Evolutionary conservation across 345 rosid species (phyloP), one percentile per base, ranked within the genome.

Genomic region (Clausena lansium): DNA sequence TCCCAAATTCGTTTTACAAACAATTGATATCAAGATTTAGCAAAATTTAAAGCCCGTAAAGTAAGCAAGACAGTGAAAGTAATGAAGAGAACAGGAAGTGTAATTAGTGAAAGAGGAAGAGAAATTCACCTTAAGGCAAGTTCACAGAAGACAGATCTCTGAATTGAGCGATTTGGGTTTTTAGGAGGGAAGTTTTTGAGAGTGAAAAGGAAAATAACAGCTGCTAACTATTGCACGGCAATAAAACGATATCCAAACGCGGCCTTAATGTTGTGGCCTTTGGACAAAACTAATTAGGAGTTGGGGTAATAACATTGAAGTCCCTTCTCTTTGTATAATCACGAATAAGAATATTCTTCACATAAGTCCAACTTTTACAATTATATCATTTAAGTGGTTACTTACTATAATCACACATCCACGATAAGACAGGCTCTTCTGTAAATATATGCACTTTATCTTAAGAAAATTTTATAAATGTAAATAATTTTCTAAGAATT

Each of bases 181-280:
- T 66, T 76, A 17, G 71, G 71, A 64, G 78, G 77, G 77, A 75
- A 75, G 70, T 75, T 63, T 75, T 63, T 62, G 70, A 61, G 30
- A 3, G 70, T 39, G 17, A 4, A 25, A 60, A 60, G 28, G 2
- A 10, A 9, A 50, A 30, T 19, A 52, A 35, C 32, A 9, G 65
- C 28, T n/a, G 64, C 52, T 33, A 55, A 55, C 74, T 62, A 62
- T 62, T 62, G 4, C 25, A 64, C 0, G 39, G 39, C 14, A 64
- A 32, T 19, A 33, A 33, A 19, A 32, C 19, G 22, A 64, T 33
- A 19, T 4, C 41, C 68, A 64, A 64, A 64, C 45, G 68, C 45
- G 39, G 41, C 68, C 41, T 33, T 33, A 64, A 20, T 17, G 25
- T 0, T 7, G 7, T 13, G 20, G 38, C n/a, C 11, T 14, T 0